Base-by-base conservation (phyloP, 2,329 filamentous ascomycete species). In the Sporothrix luriei region DNA sequence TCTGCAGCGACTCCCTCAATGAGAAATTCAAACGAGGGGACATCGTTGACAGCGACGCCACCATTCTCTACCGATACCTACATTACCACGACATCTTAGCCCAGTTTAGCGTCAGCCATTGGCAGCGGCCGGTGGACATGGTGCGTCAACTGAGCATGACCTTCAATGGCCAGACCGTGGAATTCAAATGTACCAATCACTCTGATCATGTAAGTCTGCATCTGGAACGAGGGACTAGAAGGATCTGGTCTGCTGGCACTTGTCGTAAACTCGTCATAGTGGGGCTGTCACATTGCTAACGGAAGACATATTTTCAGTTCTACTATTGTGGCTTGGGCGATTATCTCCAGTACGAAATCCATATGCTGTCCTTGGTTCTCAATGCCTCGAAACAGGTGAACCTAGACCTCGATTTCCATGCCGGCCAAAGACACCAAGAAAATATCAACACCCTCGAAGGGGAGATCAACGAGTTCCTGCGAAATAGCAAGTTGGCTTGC, bases 41-140 rank as follows among this genome's bases (percentile, higher is more conserved):
- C 46, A 29, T 72, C 11, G 61, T 67, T n/a, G 46, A 29, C 49
- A 70, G 74, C 57, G 24, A 76, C 13, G 72, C 70, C 26, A 52
- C 66, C 14, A 61, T 77, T 24, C 69, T 76, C 43, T 75, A 77
- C 66, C 77, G 76, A 72, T 70, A 73, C n/a, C 74, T 77, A 1
- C 73, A 77, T 66, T 77, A 77, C 70, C 73, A 77, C 66, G 74
- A 76, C 66, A 74, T 76, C 1, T 66, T 77, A 7, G 72, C 75
- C 9, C 75, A 74, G 51, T 78, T 77, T 68, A 73, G 73, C 19
- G 62, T 75, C 1, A 70, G 64, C 52, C 74, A 77, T 64, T 77
- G 75, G 77, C 64, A 72, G 11, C 72, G 72, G 13, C 69, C 71
- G 3, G 24, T 57, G 0, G 69, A 72, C 2, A 57, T 70, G 24